These are phyloP conservation scores for Planoprotostelium fungivorum DNA, from an alignment of 78 protist genomes.

Conservation along the genomic window DNA sequence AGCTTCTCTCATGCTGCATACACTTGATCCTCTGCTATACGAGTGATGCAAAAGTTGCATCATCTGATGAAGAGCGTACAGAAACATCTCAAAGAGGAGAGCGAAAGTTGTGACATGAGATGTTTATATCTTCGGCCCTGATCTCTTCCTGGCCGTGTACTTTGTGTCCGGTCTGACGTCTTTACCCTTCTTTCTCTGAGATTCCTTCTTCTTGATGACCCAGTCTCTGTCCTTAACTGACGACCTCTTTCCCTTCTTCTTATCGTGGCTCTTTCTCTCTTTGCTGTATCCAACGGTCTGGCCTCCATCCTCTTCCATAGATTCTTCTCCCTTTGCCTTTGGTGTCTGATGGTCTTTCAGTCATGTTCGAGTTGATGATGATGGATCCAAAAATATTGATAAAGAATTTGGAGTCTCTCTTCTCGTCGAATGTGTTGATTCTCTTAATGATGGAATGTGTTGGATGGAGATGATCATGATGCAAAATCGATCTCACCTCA, in stretches of 20 bases:
- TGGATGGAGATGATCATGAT: not conserved
- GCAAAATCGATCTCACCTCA: not conserved
- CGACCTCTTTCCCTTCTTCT: not conserved
- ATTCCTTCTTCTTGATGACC: conserved; percentile 72
- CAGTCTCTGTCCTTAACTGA: conserved; percentile 45
- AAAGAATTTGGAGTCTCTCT: too few relatives aligned
- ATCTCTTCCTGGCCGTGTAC: conserved; percentile 79
- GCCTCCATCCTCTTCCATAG: conserved; percentile 11
- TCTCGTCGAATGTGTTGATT: too few relatives aligned
- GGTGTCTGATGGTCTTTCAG: conserved; percentile 16
- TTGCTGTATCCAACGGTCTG: conserved; percentile 23
- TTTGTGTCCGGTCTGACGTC: conserved; percentile 70
- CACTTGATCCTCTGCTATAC: too few relatives aligned
- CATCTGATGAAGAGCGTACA: too few relatives aligned
- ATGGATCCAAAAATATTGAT: too few relatives aligned
- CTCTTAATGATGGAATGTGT: too few relatives aligned
- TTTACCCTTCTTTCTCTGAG: conserved; percentile 74
- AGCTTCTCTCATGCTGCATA: too few relatives aligned
- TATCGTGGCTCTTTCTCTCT: conserved; percentile 14
- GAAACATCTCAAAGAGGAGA: too few relatives aligned
- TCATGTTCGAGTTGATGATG: not conserved
- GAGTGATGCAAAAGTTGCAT: too few relatives aligned
- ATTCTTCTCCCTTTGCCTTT: conserved; percentile 39
- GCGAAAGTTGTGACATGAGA: too few relatives aligned
- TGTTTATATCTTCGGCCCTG: conserved; percentile 23